Evolutionary conservation across 108 stramenopile genomes (phyloP).

Genomic region (Nannochloropsis gaditana): DNA sequence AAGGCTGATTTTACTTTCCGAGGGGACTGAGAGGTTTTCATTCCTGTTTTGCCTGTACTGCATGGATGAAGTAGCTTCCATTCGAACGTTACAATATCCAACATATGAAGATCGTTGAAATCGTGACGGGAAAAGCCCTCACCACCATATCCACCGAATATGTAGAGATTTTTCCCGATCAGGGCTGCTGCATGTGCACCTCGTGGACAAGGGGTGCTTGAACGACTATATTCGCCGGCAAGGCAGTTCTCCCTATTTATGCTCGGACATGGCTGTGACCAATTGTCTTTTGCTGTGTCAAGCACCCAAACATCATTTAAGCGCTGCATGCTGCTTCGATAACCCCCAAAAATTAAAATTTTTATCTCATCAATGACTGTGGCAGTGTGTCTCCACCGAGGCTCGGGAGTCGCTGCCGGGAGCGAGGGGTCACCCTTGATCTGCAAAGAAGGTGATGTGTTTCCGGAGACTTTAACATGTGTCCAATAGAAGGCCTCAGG

Average conservation of each 20-base stretch:
- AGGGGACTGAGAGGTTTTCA: slow-evolving; percentile 36
- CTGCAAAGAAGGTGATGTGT: slow-evolving; percentile 22
- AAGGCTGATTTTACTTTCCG: not conserved
- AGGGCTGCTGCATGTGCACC: slow-evolving; percentile 64
- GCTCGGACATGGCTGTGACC: slow-evolving; percentile 50
- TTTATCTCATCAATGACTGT: slow-evolving; percentile 41
- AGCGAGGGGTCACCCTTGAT: slow-evolving; percentile 11
- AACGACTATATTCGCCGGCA: slow-evolving; percentile 46
- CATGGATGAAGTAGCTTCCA: slow-evolving; percentile 46
- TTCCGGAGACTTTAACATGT: slow-evolving; percentile 25
- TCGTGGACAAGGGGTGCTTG: slow-evolving; percentile 56
- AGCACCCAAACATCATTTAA: slow-evolving; percentile 68
- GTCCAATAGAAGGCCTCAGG: slow-evolving; percentile 54
- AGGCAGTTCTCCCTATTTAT: slow-evolving; percentile 24
- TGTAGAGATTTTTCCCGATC: slow-evolving; percentile 48
- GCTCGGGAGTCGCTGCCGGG: slow-evolving; percentile 38
- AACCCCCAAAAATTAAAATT: slow-evolving; percentile 68
- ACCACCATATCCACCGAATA: slow-evolving; percentile 76
- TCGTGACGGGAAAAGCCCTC: slow-evolving; percentile 63
- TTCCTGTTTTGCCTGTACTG: slow-evolving; percentile 50
- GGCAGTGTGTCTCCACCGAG: slow-evolving; percentile 66
- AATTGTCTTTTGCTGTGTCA: slow-evolving; percentile 58
- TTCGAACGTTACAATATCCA: slow-evolving; percentile 53
- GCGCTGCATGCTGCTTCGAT: slow-evolving; percentile 54
- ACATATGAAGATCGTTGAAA: slow-evolving; percentile 60